Evolutionary conservation across 306 rosid genomes (phyloP).

Genomic region (Leucaena leucocephala): DNA sequence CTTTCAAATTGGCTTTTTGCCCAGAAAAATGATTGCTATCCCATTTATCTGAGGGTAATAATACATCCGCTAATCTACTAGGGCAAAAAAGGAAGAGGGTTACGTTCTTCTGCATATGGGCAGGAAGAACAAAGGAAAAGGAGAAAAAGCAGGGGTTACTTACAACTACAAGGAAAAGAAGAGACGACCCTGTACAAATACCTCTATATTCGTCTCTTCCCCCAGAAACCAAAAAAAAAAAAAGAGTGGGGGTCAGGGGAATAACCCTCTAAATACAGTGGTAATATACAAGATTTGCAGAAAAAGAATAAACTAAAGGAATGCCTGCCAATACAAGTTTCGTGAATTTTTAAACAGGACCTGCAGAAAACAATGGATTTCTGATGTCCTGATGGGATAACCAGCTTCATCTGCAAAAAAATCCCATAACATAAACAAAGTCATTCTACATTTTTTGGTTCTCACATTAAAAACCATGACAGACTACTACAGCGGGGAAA

Average conservation of each 20-base stretch:
- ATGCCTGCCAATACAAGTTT: constrained; percentile 53
- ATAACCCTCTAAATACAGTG: constrained; percentile 61
- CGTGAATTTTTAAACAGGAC: constrained; percentile 53
- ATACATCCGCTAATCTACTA: constrained; percentile 78
- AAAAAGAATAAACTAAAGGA: constrained; percentile 45
- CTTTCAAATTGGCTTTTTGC: constrained; percentile 70
- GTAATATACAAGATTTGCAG: constrained; percentile 78
- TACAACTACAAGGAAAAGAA: constrained; percentile 49
- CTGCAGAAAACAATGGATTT: constrained; percentile 50
- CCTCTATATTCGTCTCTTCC: constrained; percentile 87
- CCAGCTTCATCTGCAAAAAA: constrained; percentile 77
- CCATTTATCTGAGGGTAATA: constrained; percentile 61
- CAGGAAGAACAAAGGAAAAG: constrained; percentile 45
- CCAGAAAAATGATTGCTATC: constrained; percentile 74
- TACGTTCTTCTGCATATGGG: constrained; percentile 52
- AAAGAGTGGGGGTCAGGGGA: not conserved
- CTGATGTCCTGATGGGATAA: constrained; percentile 56
- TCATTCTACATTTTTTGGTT: constrained; percentile 10
- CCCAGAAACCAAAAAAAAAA: constrained; percentile 37
- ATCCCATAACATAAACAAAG: constrained; percentile 35
- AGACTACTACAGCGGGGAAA: not conserved
- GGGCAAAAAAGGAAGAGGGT: constrained; percentile 43
- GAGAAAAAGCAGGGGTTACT: not conserved
- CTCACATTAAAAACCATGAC: not conserved
- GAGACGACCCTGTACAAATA: constrained; percentile 93